Conservation (phyloP, 2,329 filamentous ascomycete species). For the Ascochyta koolunga region DNA sequence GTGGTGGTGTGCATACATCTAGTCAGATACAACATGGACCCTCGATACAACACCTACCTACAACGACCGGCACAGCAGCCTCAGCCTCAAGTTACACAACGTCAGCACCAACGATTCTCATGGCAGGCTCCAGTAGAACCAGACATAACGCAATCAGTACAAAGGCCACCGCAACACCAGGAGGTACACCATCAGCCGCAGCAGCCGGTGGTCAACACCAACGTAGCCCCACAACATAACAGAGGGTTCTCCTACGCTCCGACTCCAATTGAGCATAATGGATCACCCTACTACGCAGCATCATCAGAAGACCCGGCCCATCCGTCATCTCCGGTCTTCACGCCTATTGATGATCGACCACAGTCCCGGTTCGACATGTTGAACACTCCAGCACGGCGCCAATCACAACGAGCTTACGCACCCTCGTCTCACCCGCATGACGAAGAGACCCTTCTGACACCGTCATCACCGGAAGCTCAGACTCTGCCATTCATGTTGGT, state of each 20-base stretch:
- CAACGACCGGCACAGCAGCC: constrained; percentile 23
- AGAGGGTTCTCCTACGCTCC: constrained; percentile 47
- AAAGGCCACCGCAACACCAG: constrained; percentile 5
- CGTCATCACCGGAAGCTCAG: constrained; percentile 32
- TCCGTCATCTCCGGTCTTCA: constrained; percentile 34
- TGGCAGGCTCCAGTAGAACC: constrained; percentile 14
- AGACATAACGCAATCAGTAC: neutral
- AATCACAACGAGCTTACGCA: constrained; percentile 25
- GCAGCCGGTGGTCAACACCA: constrained; percentile 6
- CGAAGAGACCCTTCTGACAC: constrained; percentile 34
- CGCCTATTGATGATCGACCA: constrained; percentile 33
- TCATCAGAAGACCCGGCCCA: constrained; percentile 34
- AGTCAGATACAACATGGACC: constrained; percentile 27
- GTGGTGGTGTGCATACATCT: neutral
- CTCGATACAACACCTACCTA: constrained; percentile 24
- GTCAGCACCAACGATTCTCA: constrained; percentile 20
- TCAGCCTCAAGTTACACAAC: constrained; percentile 18
- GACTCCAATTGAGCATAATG: constrained; percentile 44
- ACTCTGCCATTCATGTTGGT: constrained; percentile 30
- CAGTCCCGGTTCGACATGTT: constrained; percentile 34
- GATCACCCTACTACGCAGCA: constrained; percentile 30
- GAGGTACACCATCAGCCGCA: no score
- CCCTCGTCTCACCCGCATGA: constrained; percentile 30
- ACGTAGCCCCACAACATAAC: constrained; percentile 16
- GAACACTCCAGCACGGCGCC: constrained; percentile 30